Base-by-base conservation (phyloP, 1,284 basidiomycete species). In the Nidula niveotomentosa region DNA sequence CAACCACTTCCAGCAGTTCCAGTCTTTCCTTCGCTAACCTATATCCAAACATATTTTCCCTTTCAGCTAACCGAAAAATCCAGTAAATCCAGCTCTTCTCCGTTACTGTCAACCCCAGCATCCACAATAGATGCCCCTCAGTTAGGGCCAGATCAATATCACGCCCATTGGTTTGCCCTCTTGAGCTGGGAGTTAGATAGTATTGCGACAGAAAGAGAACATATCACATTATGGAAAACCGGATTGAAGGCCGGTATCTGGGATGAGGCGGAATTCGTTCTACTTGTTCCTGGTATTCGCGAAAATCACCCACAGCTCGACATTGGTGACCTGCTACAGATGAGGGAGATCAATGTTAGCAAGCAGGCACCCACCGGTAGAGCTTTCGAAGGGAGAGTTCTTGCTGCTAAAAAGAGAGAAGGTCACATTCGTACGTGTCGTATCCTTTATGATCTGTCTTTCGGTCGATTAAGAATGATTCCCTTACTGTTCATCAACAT, bases 131-230 rank as follows among this genome's bases (percentile, higher is more conserved):
- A 34, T 49, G 23, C 48, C n/a, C 23, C 43, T 41, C 37, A 23
- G n/a, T n/a, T 17, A 17, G n/a, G 17, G 6, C n/a, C 13, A 15
- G 49, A 43, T 23, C 30, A 37, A 18, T 79, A 78, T 55, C 63
- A 70, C 53, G 56, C 59, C 34, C 77, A 76, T 54, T 79, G 76
- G 74, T 63, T 61, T 52, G 63, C 70, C 36, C 66, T 79, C 15
- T 66, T 78, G 6, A 70, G 70, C 8, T 76, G 73, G 73, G 77
- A 79, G 56, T 69, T 78, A 37, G 74, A 77, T 52, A 65, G 70
- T 12, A 61, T 75, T 36, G 63, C 74, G 2, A 56, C 57, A 17
- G 68, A 75, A 45, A 76, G 76, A 60, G 70, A 74, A 59, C 65
- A 69, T 45, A 71, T 76, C 17, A 66, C 76, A 8, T 56, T 77